These are phyloP conservation scores for Fusarium nematophilum DNA, from an alignment of 2,329 filamentous ascomycete species.

Conservation along the genomic window DNA sequence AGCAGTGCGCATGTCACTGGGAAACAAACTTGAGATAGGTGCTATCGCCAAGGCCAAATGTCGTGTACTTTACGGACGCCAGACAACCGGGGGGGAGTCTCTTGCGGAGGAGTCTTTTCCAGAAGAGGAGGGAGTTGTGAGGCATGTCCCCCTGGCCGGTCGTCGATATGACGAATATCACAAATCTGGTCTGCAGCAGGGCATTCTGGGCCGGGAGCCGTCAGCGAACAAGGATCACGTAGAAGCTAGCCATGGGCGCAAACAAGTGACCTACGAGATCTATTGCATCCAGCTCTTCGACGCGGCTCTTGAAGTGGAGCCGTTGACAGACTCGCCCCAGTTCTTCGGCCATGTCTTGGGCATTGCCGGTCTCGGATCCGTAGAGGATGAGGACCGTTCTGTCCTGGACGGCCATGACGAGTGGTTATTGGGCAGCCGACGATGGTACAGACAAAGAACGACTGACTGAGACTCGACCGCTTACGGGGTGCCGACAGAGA, in stretches of 20 bases:
- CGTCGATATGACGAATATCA: constrained; percentile 88
- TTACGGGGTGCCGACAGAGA: neutral
- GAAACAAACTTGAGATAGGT: constrained; percentile 84
- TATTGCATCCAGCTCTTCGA: constrained; percentile 81
- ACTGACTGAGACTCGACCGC: neutral
- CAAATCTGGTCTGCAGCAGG: constrained; percentile 64
- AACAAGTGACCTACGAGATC: constrained; percentile 71
- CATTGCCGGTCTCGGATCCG: constrained; percentile 94
- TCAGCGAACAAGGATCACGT: constrained; percentile 17
- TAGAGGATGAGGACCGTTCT: constrained; percentile 79
- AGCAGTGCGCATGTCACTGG: neutral
- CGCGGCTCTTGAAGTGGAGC: constrained; percentile 79
- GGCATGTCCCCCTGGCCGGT: constrained; percentile 96
- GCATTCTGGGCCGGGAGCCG: constrained; percentile 55
- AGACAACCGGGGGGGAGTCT: constrained; percentile 80
- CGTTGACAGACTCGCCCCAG: constrained; percentile 79
- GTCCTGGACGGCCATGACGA: constrained; percentile 43
- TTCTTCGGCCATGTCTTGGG: constrained; percentile 90
- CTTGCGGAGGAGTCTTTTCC: constrained; percentile 85
- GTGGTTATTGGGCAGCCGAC: neutral
- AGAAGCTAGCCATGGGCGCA: neutral
- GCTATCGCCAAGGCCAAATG: constrained; percentile 93
- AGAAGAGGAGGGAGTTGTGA: constrained; percentile 82
- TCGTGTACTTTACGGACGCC: constrained; percentile 76
- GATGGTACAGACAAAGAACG: neutral